Evolutionary conservation across 2,329 filamentous ascomycete species (phyloP), one percentile per base, ranked within the genome.

Genomic region (Talaromyces verruculosus): DNA sequence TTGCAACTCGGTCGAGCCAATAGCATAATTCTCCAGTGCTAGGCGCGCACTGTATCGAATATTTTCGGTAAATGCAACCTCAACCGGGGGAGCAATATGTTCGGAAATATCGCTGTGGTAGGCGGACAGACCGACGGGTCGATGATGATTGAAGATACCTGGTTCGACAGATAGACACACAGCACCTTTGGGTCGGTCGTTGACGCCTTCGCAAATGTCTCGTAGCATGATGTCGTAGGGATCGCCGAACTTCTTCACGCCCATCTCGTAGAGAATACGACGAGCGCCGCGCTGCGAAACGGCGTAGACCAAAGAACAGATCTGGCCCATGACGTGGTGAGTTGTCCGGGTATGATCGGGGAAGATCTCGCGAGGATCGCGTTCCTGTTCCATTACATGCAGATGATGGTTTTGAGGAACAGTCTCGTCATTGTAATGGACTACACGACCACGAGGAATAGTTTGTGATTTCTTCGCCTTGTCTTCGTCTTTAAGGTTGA

Each of bases 171-270:
- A 68, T 28, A 70, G 64, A 53, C 68, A 70, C 3, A 64, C 66
- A 13, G 65, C 65, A n/a, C 62, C 63, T 39, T 65, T 65, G 28
- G 60, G 74, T 0, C 74, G 74, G 7, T 75, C 69, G 5, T 73
- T 69, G 30, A 65, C 55, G 0, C 80, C 80, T 28, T 81, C 79
- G 69, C 83, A 85, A 72, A 82, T 82, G 61, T 80, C 79, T 11
- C 80, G 72, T 59, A 85, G 69, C 68, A 82, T 76, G 35, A 83
- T 74, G 67, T 86, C 84, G 45, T 78, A 71, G 2, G 76, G 71
- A 63, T 66, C 73, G 65, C 67, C 71, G 61, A 70, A 69, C 41
- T 68, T 72, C 64, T 67, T 71, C 63, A 74, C 58, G 7, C 61
- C 69, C 64, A 79, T 72, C 61, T 73, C 67, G 25, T 72, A 73